These are phyloP conservation scores for Puccinellia tenuiflora DNA, from an alignment of 176 grass and related monocot genomes.

Conservation along the genomic window DNA sequence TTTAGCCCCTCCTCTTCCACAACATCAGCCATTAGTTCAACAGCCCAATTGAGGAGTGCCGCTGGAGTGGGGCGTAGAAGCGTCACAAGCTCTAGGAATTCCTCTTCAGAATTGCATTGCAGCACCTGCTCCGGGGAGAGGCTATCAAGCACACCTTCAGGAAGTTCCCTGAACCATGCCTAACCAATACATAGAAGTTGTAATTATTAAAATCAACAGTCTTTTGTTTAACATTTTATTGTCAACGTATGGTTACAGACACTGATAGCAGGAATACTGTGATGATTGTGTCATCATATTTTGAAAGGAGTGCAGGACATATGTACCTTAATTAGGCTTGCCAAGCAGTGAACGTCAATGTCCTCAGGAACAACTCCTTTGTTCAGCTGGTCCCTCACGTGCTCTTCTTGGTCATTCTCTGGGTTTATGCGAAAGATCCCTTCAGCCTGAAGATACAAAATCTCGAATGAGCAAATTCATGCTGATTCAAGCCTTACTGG, in stretches of 20 bases:
- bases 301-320: not conserved
- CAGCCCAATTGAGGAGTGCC: conserved; percentile 76
- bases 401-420: conserved; percentile 87
- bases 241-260: not conserved
- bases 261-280: not conserved
- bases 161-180: conserved; percentile 97
- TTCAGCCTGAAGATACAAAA: conserved; percentile 52
- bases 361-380: conserved; percentile 71
- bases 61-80: conserved; percentile 58
- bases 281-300: not conserved
- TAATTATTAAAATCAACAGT: not conserved
- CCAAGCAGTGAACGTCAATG: conserved; percentile 89
- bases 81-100: conserved; percentile 62
- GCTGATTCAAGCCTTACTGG: not conserved
- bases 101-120: conserved; percentile 75
- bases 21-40: conserved; percentile 88
- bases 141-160: conserved; percentile 75
- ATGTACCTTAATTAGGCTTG: conserved; percentile 84
- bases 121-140: conserved; percentile 85
- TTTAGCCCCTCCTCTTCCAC: conserved; percentile 83
- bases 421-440: conserved; percentile 93
- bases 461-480: not conserved
- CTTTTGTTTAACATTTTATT: not conserved
- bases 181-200: conserved; percentile 7
- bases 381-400: conserved; percentile 78